Evolutionary conservation across 495 filamentous ascomycete genomes (phyloP), one percentile per base, ranked within the genome.

Genomic region (Viridothelium virens): DNA sequence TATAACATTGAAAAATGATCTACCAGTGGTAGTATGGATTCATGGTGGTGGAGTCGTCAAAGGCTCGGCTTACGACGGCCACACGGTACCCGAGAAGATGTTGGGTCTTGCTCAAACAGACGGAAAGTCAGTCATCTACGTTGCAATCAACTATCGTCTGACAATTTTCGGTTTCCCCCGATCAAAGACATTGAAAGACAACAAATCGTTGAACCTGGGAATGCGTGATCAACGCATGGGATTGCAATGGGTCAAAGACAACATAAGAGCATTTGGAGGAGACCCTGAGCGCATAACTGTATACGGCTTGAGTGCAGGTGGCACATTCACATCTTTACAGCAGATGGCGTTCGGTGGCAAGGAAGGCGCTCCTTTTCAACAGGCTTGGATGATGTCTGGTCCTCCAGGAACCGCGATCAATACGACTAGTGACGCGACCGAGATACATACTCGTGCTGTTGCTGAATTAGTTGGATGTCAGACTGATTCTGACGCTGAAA

Each of bases 41-140:
- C 38, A 61, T 34, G 66, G 47, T 0, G 66, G 66, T 4, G 66
- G 66, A 14, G 48, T 68, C 38, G 25, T 68, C 36, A 68, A 68
- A 48, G 63, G 63, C 25, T 47, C n/a, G 12, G 61, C 62, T 11
- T 61, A 68, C 36, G 66, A 68, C 31, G 18, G 44, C 18, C 66
- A 68, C 48, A 59, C 36, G 16, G 66, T 48, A 9, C 66, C 66
- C 0, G 53, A 59, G n/a, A 61, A 44, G 10, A 14, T 68, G 1
- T 4, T 68, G 12, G n/a, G 56, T 33, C 66, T 61, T 14, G 64
- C 66, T 25, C 14, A 2, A 4, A 12, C 31, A 3, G 33, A 64
- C 65, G 79, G 79, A 4, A 85, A 89, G 77, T 86, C 86, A 0
- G 82, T 87, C 66, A 71, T 87, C 3, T 86, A 84, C 63, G 85